Evolutionary conservation across 108 stramenopile species (phyloP).

Genomic region (Cyclotella baltica): DNA sequence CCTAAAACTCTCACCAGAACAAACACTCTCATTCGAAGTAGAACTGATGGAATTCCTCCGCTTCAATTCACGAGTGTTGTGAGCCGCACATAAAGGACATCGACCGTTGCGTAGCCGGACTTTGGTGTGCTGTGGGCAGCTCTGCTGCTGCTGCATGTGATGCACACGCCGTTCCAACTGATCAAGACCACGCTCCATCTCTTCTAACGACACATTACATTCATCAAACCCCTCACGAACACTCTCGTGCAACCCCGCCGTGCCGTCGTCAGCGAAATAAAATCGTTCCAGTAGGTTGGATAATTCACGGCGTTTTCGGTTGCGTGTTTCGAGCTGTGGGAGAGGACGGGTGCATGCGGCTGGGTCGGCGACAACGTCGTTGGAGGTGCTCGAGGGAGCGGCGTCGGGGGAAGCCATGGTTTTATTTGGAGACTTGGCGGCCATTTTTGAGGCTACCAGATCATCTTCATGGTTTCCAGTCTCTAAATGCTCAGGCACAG

Average conservation of each 20-base stretch:
- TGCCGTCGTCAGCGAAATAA: slow-evolving; percentile 2
- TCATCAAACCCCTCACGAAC: no score
- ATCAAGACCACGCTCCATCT: background rate
- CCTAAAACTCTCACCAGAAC: background rate
- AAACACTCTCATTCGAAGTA: background rate
- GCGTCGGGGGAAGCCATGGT: no score
- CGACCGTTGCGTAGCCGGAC: background rate
- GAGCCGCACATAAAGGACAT: slow-evolving; percentile 10
- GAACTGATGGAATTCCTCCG: background rate
- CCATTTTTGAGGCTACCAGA: no score
- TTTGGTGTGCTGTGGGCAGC: background rate
- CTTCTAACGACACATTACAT: no score
- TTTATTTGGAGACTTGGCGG: no score
- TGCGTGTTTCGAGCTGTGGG: no score
- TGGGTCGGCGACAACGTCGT: no score
- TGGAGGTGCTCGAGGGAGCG: no score
- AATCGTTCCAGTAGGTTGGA: background rate
- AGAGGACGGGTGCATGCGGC: no score
- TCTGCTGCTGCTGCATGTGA: background rate
- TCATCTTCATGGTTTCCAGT: no score
- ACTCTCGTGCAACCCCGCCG: background rate
- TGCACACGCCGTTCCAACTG: background rate
- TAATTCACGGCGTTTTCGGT: background rate
- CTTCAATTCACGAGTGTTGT: background rate
- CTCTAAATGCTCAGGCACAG: no score